Base-by-base conservation (phyloP, 768 basidiomycete species). In the Termitomyces heimii region DNA sequence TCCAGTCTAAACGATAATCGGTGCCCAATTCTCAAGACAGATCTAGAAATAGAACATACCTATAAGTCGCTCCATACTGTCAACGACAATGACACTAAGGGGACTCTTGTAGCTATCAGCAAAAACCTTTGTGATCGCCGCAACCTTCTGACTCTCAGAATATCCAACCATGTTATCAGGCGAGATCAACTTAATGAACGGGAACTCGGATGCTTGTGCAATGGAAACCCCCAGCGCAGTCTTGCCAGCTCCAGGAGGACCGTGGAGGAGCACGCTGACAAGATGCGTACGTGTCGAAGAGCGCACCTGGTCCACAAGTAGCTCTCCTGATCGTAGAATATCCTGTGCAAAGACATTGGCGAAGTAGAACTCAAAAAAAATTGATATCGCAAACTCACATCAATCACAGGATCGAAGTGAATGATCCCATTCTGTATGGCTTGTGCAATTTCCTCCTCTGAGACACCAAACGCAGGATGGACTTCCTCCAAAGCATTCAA, bases 341-440 rank as follows among this genome's bases (percentile, higher is more conserved):
- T 91, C 88, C 95, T 97, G 0, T 66, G n/a, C 12, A 55, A 58
- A 46, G 12, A 48, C 20, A n/a, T 48, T 16, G 28, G 34, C 57
- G 16, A 32, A 26, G 2, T 28, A 22, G 20, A 22, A 14, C 42
- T 35, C 14, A 9, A 24, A 32, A n/a, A 39, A 46, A 22, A 47
- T 13, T 34, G 46, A 29, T 45, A 43, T 55, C 16, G 55, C 46
- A 39, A 58, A 75, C 87, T 68, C 63, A 95, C 95, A 66, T 96
- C 87, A 64, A 98, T 75, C 40, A 78, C 75, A 7, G 67, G 57
- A 70, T 85, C 86, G 68, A 83, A 97, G 67, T 94, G 92, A 44
- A 98, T 94, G 69, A 98, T 98, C 3, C 97, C 97, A 67, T 98
- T 92, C 71, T 95, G 92, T 22, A 98, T 88, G 54, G 97, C 94